A percentile compares a stretch with the other conserved stretches of the same genome.
Conservation (phyloP, 768 basidiomycete genomes). For the Boletus rubescentipes region DNA sequence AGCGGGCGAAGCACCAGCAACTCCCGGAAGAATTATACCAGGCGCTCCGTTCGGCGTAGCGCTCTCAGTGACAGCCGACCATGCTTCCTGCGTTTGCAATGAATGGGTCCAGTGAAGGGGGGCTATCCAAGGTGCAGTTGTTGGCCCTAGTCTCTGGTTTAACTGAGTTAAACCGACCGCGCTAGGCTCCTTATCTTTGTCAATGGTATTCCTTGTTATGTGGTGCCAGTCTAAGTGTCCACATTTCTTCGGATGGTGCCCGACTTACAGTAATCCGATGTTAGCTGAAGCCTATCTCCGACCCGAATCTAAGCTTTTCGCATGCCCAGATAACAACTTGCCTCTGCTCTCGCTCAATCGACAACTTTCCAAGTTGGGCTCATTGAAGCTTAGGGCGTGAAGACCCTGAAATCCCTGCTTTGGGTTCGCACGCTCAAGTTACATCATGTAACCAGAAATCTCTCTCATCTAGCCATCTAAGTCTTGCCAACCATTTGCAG, state of each 20-base stretch:
- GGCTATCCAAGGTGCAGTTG: not conserved
- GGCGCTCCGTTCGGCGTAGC: not conserved
- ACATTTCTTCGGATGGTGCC: slow-evolving; percentile 5
- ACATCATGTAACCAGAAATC: not conserved
- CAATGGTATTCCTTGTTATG: not conserved
- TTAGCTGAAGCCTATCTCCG: not conserved
- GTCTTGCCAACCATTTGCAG: too few relatives aligned
- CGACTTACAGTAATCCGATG: not conserved
- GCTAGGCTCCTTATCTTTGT: not conserved
- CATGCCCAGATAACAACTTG: not conserved
- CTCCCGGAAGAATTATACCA: not conserved
- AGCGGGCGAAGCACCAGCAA: not conserved
- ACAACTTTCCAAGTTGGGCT: not conserved
- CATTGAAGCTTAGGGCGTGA: not conserved
- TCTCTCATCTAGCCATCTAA: too few relatives aligned
- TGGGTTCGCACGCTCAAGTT: not conserved
- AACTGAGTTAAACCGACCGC: not conserved
- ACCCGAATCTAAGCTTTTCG: not conserved
- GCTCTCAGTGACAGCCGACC: not conserved
- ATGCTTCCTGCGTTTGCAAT: not conserved
- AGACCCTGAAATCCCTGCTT: not conserved
- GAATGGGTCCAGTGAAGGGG: not conserved
- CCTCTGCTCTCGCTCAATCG: not conserved
- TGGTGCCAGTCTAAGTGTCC: not conserved
- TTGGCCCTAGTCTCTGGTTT: not conserved